Conservation (phyloP, 2,329 filamentous ascomycete species). For the Rhynchosporium agropyri region DNA sequence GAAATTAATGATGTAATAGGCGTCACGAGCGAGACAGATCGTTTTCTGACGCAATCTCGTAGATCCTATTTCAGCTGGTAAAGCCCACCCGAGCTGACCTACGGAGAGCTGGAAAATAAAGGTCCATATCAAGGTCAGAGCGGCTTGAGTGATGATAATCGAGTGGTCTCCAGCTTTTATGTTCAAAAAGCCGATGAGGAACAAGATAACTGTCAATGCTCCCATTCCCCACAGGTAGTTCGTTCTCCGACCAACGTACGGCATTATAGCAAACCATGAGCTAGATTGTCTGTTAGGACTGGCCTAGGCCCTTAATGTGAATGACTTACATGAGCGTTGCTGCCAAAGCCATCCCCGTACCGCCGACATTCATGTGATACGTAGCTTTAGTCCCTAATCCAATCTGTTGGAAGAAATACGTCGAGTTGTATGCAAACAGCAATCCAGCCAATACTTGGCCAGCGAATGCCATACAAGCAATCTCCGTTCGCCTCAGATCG, state of each 20-base stretch:
- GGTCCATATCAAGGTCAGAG: slow-evolving; percentile 12
- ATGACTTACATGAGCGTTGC: not conserved
- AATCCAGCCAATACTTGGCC: slow-evolving; percentile 65
- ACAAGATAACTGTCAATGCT: not conserved
- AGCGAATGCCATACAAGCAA: slow-evolving; percentile 58
- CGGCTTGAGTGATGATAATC: slow-evolving; percentile 12
- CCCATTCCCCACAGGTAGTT: slow-evolving; percentile 15
- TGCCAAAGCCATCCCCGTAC: slow-evolving; percentile 6
- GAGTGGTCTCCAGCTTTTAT: not conserved
- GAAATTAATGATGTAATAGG: slow-evolving; percentile 15
- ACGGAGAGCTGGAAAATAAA: slow-evolving; percentile 12
- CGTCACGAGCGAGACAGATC: slow-evolving; percentile 9
- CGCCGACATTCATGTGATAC: slow-evolving; percentile 39
- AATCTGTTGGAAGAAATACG: slow-evolving; percentile 59
- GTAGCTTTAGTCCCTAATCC: slow-evolving; percentile 50
- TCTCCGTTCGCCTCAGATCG: slow-evolving; percentile 53
- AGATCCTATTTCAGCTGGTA: slow-evolving; percentile 9
- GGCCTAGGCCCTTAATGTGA: not conserved
- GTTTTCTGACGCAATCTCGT: slow-evolving; percentile 12
- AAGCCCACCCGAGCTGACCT: slow-evolving; percentile 11
- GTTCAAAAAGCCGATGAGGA: slow-evolving; percentile 12
- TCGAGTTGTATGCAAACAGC: slow-evolving; percentile 64
- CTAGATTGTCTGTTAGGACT: not conserved
- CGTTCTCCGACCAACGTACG: slow-evolving; percentile 11
- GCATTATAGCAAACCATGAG: slow-evolving; percentile 15